Evolutionary conservation across 2,329 filamentous ascomycete genomes (phyloP).

Genomic region (Aspergillus carbonarius): DNA sequence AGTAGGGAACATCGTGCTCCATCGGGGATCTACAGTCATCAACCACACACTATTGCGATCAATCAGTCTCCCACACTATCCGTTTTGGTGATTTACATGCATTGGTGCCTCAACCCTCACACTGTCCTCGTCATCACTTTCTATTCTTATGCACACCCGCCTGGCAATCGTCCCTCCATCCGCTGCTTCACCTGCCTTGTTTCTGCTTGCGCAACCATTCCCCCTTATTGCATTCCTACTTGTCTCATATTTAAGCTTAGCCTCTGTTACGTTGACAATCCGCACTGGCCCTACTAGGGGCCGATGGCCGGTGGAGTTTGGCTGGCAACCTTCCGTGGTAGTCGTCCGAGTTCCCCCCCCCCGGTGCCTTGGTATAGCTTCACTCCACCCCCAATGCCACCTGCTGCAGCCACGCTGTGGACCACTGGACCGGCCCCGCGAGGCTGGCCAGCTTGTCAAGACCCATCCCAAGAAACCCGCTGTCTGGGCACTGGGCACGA

Average conservation of each 20-base stretch:
- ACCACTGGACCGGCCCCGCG: neutral
- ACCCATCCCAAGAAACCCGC: neutral
- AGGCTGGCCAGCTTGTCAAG: slow-evolving; percentile 1
- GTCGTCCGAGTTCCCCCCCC: neutral
- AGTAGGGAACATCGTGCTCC: neutral
- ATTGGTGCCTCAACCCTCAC: neutral
- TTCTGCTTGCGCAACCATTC: neutral
- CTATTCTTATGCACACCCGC: neutral
- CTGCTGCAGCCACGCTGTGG: neutral
- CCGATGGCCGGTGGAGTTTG: neutral
- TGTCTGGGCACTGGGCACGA: neutral
- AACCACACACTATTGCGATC: slow-evolving; percentile 1
- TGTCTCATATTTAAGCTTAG: slow-evolving; percentile 3
- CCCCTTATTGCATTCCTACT: neutral
- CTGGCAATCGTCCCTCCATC: neutral
- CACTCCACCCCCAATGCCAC: neutral
- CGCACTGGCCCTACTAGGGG: neutral
- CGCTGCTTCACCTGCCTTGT: neutral
- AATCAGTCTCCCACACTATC: neutral
- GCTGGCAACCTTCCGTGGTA: neutral
- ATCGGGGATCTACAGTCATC: neutral
- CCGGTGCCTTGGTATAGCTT: neutral
- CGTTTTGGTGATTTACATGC: neutral
- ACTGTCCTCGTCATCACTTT: neutral
- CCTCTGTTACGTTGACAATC: neutral